Conservation (phyloP, 768 basidiomycete genomes). For the Thelephora aurantiotincta region DNA sequence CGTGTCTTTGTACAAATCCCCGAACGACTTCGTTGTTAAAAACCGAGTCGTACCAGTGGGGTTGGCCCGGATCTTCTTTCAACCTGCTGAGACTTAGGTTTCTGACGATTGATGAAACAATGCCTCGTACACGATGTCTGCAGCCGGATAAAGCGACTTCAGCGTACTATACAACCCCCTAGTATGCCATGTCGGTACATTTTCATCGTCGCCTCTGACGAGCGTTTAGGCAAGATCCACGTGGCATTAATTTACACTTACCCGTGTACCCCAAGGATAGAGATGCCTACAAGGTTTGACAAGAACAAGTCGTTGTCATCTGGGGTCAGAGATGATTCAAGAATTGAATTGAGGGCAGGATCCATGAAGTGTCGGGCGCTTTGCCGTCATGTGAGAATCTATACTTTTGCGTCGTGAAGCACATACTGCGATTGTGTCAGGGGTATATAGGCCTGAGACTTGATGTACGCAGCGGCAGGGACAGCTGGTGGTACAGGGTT, state of each 20-base stretch:
- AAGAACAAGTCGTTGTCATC: slow-evolving; percentile 85
- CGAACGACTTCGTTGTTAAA: slow-evolving; percentile 41
- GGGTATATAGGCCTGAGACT: slow-evolving; percentile 77
- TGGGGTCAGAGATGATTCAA: slow-evolving; percentile 60
- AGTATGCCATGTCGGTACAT: slow-evolving; percentile 81
- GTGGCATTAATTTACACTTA: slow-evolving; percentile 17
- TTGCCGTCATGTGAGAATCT: background rate
- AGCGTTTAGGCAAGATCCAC: background rate
- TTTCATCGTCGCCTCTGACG: slow-evolving; percentile 59
- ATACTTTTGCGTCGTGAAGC: background rate
- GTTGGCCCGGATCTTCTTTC: slow-evolving; percentile 43
- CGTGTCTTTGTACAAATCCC: slow-evolving; percentile 33
- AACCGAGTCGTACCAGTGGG: slow-evolving; percentile 60
- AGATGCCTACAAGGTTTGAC: slow-evolving; percentile 58
- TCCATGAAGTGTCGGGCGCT: slow-evolving; percentile 70
- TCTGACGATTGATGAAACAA: background rate
- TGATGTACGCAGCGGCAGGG: slow-evolving; percentile 73
- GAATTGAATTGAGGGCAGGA: slow-evolving; percentile 53
- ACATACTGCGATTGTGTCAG: slow-evolving; percentile 46
- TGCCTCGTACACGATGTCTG: slow-evolving; percentile 32
- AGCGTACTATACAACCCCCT: slow-evolving; percentile 49
- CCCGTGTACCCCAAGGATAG: slow-evolving; percentile 73
- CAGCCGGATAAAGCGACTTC: slow-evolving; percentile 37
- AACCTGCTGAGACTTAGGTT: slow-evolving; percentile 22
- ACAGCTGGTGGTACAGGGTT: slow-evolving; percentile 29